Evolutionary conservation across 1,284 basidiomycete species (phyloP).

Genomic region (Boletus holoroseus): DNA sequence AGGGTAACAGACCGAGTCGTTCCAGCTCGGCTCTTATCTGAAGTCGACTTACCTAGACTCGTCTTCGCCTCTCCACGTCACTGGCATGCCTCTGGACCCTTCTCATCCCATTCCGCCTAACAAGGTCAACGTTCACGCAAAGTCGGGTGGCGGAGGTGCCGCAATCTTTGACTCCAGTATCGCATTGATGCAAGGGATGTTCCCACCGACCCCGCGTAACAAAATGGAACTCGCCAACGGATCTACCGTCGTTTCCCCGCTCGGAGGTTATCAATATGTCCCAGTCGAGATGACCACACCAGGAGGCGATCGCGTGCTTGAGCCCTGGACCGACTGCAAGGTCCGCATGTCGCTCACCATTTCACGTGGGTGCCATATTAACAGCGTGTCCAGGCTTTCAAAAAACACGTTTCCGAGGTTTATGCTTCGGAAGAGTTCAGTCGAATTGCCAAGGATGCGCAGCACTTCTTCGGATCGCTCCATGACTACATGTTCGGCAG

Average conservation of each 20-base stretch:
- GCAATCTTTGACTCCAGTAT: constrained; percentile 81
- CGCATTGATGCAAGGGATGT: constrained; percentile 71
- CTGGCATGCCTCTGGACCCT: constrained; percentile 46
- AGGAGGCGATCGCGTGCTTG: constrained; percentile 72
- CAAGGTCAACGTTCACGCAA: constrained; percentile 69
- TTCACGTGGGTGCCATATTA: constrained; percentile 16
- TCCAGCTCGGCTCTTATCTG: constrained; percentile 63
- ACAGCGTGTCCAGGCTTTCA: constrained; percentile 45
- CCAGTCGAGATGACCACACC: constrained; percentile 78
- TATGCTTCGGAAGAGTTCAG: constrained; percentile 61
- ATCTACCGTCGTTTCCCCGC: constrained; percentile 63
- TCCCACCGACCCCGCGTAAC: constrained; percentile 66
- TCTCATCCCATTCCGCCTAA: constrained; percentile 43
- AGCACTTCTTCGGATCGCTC: constrained; percentile 59
- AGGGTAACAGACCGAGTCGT: constrained; percentile 57
- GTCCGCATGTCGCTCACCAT: constrained; percentile 36
- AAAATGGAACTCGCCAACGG: constrained; percentile 76
- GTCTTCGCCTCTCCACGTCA: constrained; percentile 60
- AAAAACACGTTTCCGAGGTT: constrained; percentile 57
- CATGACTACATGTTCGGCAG: constrained; percentile 66
- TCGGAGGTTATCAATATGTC: constrained; percentile 81
- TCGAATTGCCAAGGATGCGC: constrained; percentile 47
- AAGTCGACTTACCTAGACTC: constrained; percentile 66
- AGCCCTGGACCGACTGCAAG: constrained; percentile 82
- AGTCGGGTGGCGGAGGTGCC: constrained; percentile 76